A percentile compares a stretch with the other conserved stretches of the same genome.
Conservation (phyloP, 73 alveolate genomes). For the Paramecium caudatum region DNA sequence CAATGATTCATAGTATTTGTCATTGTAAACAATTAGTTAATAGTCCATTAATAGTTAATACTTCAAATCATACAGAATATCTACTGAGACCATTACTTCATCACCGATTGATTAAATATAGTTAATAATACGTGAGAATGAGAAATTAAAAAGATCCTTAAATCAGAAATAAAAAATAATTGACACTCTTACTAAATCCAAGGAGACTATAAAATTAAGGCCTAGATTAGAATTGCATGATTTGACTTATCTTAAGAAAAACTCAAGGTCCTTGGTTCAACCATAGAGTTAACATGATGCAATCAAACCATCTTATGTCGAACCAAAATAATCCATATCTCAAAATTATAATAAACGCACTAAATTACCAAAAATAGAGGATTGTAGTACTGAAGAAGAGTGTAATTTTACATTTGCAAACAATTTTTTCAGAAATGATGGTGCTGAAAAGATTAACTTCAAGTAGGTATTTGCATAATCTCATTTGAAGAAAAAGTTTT, state of each 20-base stretch:
- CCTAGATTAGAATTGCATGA: slow-evolving; percentile 4
- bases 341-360: slow-evolving; percentile 32
- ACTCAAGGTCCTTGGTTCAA: not conserved
- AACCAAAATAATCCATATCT: not conserved
- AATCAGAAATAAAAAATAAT: not conserved
- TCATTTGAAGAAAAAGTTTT: slow-evolving; percentile 39
- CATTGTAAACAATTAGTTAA: not conserved
- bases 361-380: slow-evolving; percentile 31
- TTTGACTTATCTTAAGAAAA: not conserved
- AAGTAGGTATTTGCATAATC: slow-evolving; percentile 1
- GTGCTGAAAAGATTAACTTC: slow-evolving; percentile 21
- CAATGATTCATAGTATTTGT: not conserved
- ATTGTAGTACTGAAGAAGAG: not conserved
- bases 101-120: slow-evolving; percentile 21
- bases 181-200: not conserved
- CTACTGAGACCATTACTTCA: not conserved
- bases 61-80: slow-evolving; percentile 19
- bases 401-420: slow-evolving; percentile 40
- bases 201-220: not conserved
- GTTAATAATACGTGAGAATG: not conserved
- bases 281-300: not conserved
- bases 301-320: not conserved
- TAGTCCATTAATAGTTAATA: not conserved
- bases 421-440: not conserved
- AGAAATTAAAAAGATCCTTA: slow-evolving; percentile 22